Evolutionary conservation across 768 basidiomycete genomes (phyloP).

Genomic region (Suillus plorans): DNA sequence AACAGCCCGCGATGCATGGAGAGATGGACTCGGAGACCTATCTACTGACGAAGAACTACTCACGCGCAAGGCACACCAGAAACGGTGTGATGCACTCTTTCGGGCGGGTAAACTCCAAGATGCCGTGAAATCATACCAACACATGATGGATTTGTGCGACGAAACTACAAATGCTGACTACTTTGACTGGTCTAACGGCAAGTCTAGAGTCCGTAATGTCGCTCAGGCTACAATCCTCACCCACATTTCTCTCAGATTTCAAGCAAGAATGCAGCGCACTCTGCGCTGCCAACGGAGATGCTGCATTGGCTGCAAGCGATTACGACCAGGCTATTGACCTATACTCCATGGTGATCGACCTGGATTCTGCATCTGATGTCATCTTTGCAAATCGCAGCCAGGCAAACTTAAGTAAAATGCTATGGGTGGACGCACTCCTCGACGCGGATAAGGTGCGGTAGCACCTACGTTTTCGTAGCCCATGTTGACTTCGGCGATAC

Average conservation of each 20-base stretch:
- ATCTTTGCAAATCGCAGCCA: not conserved
- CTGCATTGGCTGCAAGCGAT: not conserved
- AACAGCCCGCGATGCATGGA: too few species aligned
- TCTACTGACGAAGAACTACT: too few species aligned
- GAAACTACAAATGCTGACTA: not conserved
- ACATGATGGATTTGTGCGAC: not conserved
- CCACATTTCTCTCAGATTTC: not conserved
- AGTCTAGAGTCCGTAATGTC: not conserved
- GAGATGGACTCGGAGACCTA: too few species aligned
- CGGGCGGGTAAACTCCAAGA: not conserved
- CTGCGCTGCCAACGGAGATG: not conserved
- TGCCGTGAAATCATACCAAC: not conserved
- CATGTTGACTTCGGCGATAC: not conserved
- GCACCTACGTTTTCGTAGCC: not conserved
- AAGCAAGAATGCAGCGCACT: not conserved
- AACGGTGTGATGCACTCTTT: not conserved
- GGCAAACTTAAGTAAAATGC: not conserved
- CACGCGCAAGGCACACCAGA: not conserved
- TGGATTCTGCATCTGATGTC: not conserved
- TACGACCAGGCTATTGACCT: not conserved
- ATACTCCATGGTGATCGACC: not conserved
- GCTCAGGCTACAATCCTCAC: not conserved
- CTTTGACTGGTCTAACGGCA: not conserved
- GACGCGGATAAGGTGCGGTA: not conserved
- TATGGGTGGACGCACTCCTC: not conserved